Evolutionary conservation across 2,329 filamentous ascomycete species (phyloP), one percentile per base, ranked within the genome.

Genomic region (Fusarium irregulare): DNA sequence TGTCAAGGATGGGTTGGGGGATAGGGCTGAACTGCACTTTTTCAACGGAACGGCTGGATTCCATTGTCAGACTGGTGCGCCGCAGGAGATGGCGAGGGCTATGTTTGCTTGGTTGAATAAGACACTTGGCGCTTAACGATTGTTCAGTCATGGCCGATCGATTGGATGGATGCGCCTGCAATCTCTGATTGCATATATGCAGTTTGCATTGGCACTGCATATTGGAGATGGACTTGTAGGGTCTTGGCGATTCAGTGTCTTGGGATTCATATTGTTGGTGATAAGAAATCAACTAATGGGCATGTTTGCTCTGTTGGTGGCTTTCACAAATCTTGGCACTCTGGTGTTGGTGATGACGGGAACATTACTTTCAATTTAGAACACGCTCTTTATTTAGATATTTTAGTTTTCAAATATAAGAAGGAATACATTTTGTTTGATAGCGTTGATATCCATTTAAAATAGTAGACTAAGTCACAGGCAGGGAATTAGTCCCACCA

Each of bases 41-140:
- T 66, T 66, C 7, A 66, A 67, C 6, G 64, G 64, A 9, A 56
- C 64, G 2, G 50, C 64, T 30, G 64, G 64, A 3, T 66, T 42
- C 18, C 64, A 66, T n/a, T 66, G 64, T 1, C 64, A 66, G 34
- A 66, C 56, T 16, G 64, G 64, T 3, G 64, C 64, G 14, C 30
- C 56, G 0, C 64, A 66, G 12, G 64, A 66, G 7, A 25, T 66
- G 9, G 46, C 25, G 0, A 34, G 64, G 1, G 64, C 66, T 3
- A 28, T 66, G 2, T 66, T 66, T 34, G 56, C 64, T 10, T 66
- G 64, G 64, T 9, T 66, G 34, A 46, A 62, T 6, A 66, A 66
- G 16, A 34, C 27, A 6, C 11, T 53, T 23, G 34, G 34, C 4
- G 14, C 16, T 28, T 53, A 20, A 20, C 4, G 14, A 1, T 3